Evolutionary conservation across 2,329 filamentous ascomycete genomes (phyloP).

Genomic region (Xylariaceae sp.): DNA sequence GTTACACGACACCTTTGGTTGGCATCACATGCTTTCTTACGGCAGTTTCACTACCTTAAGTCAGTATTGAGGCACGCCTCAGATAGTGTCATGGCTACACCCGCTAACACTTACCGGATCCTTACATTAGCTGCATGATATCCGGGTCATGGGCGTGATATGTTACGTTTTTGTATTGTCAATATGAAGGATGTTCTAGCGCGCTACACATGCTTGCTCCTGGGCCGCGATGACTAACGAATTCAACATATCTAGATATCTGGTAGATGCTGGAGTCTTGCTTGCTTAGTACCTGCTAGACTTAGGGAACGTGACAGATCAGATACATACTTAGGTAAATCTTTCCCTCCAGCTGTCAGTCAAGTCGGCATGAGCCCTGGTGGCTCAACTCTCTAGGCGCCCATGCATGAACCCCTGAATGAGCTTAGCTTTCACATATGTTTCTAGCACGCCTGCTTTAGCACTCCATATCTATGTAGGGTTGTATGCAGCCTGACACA

Average conservation of each 20-base stretch:
- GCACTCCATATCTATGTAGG: constrained; percentile 9
- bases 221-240: constrained; percentile 8
- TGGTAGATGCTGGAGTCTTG: not conserved
- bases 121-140: not conserved
- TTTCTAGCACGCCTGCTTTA: not conserved
- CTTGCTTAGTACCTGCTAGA: not conserved
- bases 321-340: constrained; percentile 8
- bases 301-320: constrained; percentile 1
- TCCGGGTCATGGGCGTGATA: not conserved
- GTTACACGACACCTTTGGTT: constrained; percentile 14
- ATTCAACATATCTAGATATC: not conserved
- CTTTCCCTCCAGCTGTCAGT: not conserved
- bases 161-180: not conserved
- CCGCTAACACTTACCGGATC: not conserved
- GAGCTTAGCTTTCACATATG: not conserved
- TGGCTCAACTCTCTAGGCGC: not conserved
- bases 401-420: not conserved
- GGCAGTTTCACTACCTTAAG: constrained; percentile 6
- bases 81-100: not conserved
- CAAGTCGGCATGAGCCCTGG: not conserved
- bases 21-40: constrained; percentile 14
- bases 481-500: constrained; percentile 13
- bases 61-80: not conserved
- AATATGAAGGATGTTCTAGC: not conserved
- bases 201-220: not conserved